Percentiles rank a stretch among this genome's conserved stretches.
Conservation (phyloP, 1,284 basidiomycete species). For the Tranzscheliella williamsii region DNA sequence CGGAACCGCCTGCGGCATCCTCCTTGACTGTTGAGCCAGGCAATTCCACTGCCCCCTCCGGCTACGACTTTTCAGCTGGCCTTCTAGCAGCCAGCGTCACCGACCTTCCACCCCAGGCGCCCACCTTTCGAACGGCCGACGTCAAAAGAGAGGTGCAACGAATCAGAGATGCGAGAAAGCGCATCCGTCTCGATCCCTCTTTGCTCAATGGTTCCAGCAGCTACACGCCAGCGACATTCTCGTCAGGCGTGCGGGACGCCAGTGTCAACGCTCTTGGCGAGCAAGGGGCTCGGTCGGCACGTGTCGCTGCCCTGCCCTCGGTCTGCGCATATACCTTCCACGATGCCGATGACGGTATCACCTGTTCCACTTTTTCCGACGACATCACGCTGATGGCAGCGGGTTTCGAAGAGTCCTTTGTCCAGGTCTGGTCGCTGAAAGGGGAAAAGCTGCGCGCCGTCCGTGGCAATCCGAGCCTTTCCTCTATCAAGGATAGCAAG, state of each 20-base stretch:
- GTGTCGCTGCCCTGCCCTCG: slow-evolving; percentile 54
- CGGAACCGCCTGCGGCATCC: slow-evolving; percentile 15
- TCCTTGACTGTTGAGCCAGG: slow-evolving; percentile 6
- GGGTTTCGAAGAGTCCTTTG: slow-evolving; percentile 93
- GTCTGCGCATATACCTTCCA: slow-evolving; percentile 59
- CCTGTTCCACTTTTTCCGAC: slow-evolving; percentile 84
- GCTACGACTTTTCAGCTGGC: slow-evolving; percentile 25
- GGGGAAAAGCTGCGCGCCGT: slow-evolving; percentile 82
- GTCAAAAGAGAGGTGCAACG: slow-evolving; percentile 87
- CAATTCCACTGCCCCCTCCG: slow-evolving; percentile 1
- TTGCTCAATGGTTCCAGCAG: slow-evolving; percentile 6
- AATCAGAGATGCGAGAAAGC: slow-evolving; percentile 74
- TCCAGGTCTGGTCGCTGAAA: slow-evolving; percentile 92
- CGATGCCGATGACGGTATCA: slow-evolving; percentile 65
- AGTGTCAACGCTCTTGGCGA: slow-evolving; percentile 40
- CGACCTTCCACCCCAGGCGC: slow-evolving; percentile 76
- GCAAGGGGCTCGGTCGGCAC: slow-evolving; percentile 42
- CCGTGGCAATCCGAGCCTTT: slow-evolving; percentile 74
- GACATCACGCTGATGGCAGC: slow-evolving; percentile 94
- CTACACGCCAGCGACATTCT: slow-evolving; percentile 8
- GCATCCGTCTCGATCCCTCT: slow-evolving; percentile 49
- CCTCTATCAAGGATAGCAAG: slow-evolving; percentile 68
- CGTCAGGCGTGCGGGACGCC: slow-evolving; percentile 41
- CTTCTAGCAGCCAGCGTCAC: slow-evolving; percentile 68
- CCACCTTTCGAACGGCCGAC: slow-evolving; percentile 81